A percentile compares a stretch with the other conserved stretches of the same genome.
These are phyloP conservation scores for Lotmaria passim DNA, from an alignment of 208 protist genomes.

Conservation along the genomic window DNA sequence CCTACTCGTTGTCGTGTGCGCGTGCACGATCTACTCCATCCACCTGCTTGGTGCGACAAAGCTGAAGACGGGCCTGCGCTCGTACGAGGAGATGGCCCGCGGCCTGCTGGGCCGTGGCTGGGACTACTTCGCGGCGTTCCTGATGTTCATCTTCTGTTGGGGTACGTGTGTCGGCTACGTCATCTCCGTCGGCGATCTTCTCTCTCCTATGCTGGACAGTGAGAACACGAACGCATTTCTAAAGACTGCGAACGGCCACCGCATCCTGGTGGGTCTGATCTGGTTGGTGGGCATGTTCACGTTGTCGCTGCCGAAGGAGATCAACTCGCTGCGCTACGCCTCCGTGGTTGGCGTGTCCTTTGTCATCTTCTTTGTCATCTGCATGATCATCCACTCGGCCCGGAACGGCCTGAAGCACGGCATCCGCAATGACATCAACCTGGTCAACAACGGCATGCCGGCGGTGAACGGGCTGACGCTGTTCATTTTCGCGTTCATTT, in stretches of 20 bases:
- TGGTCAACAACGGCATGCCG: slow-evolving; percentile 40
- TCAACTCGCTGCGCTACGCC: slow-evolving; percentile 87
- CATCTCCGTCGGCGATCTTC: slow-evolving; percentile 73
- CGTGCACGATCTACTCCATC: slow-evolving; percentile 83
- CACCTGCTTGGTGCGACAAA: slow-evolving; percentile 58
- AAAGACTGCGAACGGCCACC: slow-evolving; percentile 42
- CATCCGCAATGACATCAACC: slow-evolving; percentile 38
- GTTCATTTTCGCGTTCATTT: slow-evolving; percentile 85
- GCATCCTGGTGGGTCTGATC: slow-evolving; percentile 50
- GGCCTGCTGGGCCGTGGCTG: slow-evolving; percentile 63
- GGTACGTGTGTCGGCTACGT: slow-evolving; percentile 83
- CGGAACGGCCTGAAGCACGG: slow-evolving; percentile 48
- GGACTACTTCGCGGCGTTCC: slow-evolving; percentile 73
- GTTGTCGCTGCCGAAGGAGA: slow-evolving; percentile 82
- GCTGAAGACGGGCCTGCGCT: slow-evolving; percentile 71
- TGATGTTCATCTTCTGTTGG: slow-evolving; percentile 87
- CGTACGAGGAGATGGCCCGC: slow-evolving; percentile 81
- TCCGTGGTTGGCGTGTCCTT: slow-evolving; percentile 75
- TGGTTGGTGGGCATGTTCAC: slow-evolving; percentile 76
- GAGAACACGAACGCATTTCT: slow-evolving; percentile 47
- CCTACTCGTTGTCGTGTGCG: slow-evolving; percentile 50
- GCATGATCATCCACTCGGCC: slow-evolving; percentile 69
- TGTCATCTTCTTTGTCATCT: slow-evolving; percentile 82
- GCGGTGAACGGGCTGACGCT: slow-evolving; percentile 68
- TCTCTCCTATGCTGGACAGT: slow-evolving; percentile 56